Percentiles rank a stretch among this genome's conserved stretches.
Evolutionary conservation across 805 yeast species (phyloP).

Genomic region (Kuraishia piskuri): DNA sequence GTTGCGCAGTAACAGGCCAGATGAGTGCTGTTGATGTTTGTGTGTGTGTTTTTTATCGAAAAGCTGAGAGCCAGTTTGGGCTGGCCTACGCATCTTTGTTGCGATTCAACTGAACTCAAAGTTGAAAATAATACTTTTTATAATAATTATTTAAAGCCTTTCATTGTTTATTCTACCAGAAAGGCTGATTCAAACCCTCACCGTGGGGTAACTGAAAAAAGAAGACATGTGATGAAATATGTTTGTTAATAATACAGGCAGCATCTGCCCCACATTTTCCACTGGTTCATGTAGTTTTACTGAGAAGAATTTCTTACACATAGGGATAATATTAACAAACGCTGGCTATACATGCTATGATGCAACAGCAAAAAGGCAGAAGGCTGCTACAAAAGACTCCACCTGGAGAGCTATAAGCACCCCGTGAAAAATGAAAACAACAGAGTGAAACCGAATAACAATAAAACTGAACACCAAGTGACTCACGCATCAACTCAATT

Average conservation of each 20-base stretch:
- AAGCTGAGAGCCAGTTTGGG: not conserved
- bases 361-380: not conserved
- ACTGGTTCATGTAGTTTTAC: not conserved
- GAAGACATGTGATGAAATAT: not conserved
- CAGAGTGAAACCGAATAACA: not conserved
- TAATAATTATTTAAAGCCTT: not conserved
- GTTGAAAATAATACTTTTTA: not conserved
- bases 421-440: not conserved
- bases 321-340: not conserved
- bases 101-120: not conserved
- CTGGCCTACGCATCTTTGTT: not conserved
- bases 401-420: not conserved
- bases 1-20: too few relatives aligned
- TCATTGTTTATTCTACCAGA: not conserved
- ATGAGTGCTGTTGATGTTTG: constrained; percentile 1
- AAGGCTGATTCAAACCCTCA: not conserved
- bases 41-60: not conserved
- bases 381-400: not conserved
- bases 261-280: not conserved
- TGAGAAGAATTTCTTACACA: not conserved
- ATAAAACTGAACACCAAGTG: not conserved
- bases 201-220: not conserved
- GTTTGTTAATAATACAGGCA: not conserved
- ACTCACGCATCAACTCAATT: not conserved
- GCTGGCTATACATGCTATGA: not conserved